Evolutionary conservation across 495 filamentous ascomycete species (phyloP).

Genomic region (Haplographium delicatum): DNA sequence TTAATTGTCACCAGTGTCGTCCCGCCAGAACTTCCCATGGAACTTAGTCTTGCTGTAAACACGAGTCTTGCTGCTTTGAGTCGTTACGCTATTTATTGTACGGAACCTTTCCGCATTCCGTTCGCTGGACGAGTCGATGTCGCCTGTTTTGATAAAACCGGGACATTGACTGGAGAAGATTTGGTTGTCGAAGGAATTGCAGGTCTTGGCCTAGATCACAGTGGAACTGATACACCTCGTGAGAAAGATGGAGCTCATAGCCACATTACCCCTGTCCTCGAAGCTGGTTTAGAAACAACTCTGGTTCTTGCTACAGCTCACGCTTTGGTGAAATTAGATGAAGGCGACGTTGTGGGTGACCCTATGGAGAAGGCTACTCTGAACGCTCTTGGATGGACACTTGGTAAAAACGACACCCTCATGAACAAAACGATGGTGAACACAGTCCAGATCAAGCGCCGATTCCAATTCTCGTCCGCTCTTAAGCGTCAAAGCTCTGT

Average conservation of each 20-base stretch:
- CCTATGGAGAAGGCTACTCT: slow-evolving; percentile 99
- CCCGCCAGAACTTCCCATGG: slow-evolving; percentile 96
- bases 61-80: slow-evolving; percentile 95
- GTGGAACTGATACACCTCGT: slow-evolving; percentile 53
- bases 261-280: slow-evolving; percentile 58
- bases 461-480: slow-evolving; percentile 97
- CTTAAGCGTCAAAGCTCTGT: slow-evolving; percentile 95
- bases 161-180: slow-evolving; percentile 94
- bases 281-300: slow-evolving; percentile 73
- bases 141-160: slow-evolving; percentile 98
- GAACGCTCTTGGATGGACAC: slow-evolving; percentile 78
- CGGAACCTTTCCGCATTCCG: slow-evolving; percentile 98
- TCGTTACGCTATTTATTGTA: slow-evolving; percentile 96
- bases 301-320: slow-evolving; percentile 94
- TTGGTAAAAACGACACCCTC: slow-evolving; percentile 83
- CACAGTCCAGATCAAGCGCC: slow-evolving; percentile 85
- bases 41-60: slow-evolving; percentile 94
- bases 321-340: slow-evolving; percentile 90
- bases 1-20: slow-evolving; percentile 97
- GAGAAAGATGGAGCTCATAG: slow-evolving; percentile 76
- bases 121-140: slow-evolving; percentile 94
- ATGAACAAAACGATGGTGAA: slow-evolving; percentile 45
- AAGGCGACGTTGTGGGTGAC: slow-evolving; percentile 95
- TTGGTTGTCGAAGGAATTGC: slow-evolving; percentile 96
- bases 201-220: slow-evolving; percentile 68